A percentile compares a stretch with the other conserved stretches of the same genome.
Evolutionary conservation across 2,329 filamentous ascomycete species (phyloP).

Genomic region (Exophiala sp.): DNA sequence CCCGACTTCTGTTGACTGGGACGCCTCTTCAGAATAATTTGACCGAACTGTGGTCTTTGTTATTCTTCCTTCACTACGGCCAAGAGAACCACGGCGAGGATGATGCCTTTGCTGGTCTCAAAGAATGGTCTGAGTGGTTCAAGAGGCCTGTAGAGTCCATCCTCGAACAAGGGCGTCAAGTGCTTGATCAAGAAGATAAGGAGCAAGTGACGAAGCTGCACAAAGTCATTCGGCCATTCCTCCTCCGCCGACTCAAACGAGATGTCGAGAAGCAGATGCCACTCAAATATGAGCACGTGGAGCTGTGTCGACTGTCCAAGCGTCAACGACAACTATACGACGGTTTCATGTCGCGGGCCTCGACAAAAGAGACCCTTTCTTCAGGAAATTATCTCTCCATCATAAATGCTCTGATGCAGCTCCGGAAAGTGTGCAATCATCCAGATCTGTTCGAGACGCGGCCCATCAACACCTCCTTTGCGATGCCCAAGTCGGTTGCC

Average conservation of each 20-base stretch:
- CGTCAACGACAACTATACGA: conserved; percentile 93
- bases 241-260: conserved; percentile 83
- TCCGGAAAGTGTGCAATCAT: conserved; percentile 97
- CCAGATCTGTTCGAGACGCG: conserved; percentile 94
- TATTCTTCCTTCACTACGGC: conserved; percentile 94
- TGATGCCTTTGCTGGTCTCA: conserved; percentile 87
- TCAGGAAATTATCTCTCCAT: conserved; percentile 96
- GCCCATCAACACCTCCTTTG: conserved; percentile 93
- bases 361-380: conserved; percentile 80
- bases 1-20: conserved; percentile 80
- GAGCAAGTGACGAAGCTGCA: conserved; percentile 90
- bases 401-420: conserved; percentile 96
- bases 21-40: conserved; percentile 96
- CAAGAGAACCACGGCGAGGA: conserved; percentile 66
- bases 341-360: conserved; percentile 83
- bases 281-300: conserved; percentile 93
- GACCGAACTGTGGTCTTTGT: conserved; percentile 90
- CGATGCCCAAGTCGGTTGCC: conserved; percentile 73
- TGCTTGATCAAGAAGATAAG: conserved; percentile 89
- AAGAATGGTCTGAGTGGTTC: conserved; percentile 95
- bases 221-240: conserved; percentile 84
- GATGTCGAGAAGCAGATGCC: conserved; percentile 99
- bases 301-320: conserved; percentile 91
- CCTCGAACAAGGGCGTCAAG: conserved; percentile 84
- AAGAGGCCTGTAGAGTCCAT: conserved; percentile 94